Evolutionary conservation across 495 filamentous ascomycete genomes (phyloP), one percentile per base, ranked within the genome.

Genomic region (Penicillium daleae): DNA sequence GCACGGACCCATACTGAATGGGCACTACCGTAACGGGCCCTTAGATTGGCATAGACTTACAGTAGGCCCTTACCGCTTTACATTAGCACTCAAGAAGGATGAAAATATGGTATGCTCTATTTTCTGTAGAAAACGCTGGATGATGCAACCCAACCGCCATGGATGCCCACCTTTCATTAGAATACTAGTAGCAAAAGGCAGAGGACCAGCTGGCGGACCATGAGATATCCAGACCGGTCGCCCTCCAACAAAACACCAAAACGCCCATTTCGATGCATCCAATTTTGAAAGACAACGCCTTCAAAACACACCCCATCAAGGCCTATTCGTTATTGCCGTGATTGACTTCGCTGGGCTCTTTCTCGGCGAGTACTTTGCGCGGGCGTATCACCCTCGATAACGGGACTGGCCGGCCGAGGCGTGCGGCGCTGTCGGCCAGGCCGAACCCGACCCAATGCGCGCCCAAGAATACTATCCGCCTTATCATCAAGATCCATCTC

Each of bases 401-500:
- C 70, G 2, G 69, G 61, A 24, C 66, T 71, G 10, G 49, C 49
- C 2, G 67, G 67, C 33, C 26, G 64, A 21, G 61, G 54, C 19
- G 49, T 59, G 42, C 66, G 73, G 50, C 66, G 65, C 29, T 63
- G 62, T 32, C 71, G 73, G 10, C 65, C 69, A 4, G 71, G 71
- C 19, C 75, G 74, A 13, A 79, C 74, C 10, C 70, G 77, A 27
- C 67, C 67, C 35, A 82, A 61, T 0, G 78, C 76, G 13, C 75
- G 70, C 4, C 71, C 69, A 0, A 82, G 57, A 0, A 82, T 60
- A 15, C 69, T 72, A 27, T 80, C 74, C 8, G 79, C 79, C 56
- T 80, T 74, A 1, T 74, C 67, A 49, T 82, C 79, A 0, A 82
- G 64, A 40, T 78, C 78, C 74, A 77, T 78, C 46, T 79, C 79